phyloP scores from a whole-genome alignment of 1,284 basidiomycete species.

The Irpex sp. region DNA sequence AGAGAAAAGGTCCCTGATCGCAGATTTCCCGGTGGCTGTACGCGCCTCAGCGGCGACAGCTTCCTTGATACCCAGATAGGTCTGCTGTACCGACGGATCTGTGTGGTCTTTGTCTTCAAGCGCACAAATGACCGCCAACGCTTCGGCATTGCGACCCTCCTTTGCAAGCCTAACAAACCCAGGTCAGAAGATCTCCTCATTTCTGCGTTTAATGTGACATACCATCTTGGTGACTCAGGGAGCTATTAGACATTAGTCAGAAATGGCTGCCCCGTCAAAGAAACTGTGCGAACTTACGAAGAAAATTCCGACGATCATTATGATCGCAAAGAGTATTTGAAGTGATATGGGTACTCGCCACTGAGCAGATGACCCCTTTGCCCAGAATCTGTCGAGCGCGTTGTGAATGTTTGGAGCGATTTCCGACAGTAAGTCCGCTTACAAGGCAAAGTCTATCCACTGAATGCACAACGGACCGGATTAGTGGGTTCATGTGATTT shows the following conservation, averaged over 20 bases:
- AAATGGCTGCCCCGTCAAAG: neutral
- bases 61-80: slow-evolving; percentile 53
- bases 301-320: slow-evolving; percentile 54
- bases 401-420: neutral
- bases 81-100: slow-evolving; percentile 49
- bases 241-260: slow-evolving; percentile 32
- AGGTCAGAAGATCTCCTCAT: neutral
- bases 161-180: slow-evolving; percentile 48
- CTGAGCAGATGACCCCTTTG: slow-evolving; percentile 48
- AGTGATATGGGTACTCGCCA: slow-evolving; percentile 72
- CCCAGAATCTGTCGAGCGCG: slow-evolving; percentile 42
- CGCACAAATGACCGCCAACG: slow-evolving; percentile 60
- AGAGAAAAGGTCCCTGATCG: slow-evolving; percentile 52
- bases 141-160: slow-evolving; percentile 56
- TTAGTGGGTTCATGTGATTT: neutral
- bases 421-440: slow-evolving; percentile 18
- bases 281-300: slow-evolving; percentile 38
- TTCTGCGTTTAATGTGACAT: slow-evolving; percentile 23
- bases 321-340: slow-evolving; percentile 59
- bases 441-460: slow-evolving; percentile 64
- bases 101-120: slow-evolving; percentile 53
- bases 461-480: slow-evolving; percentile 18
- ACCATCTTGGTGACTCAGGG: slow-evolving; percentile 71
- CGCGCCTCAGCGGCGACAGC: slow-evolving; percentile 34
- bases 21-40: slow-evolving; percentile 21